phyloP scores from a whole-genome alignment of 2,329 filamentous ascomycete genomes.

The Colletotrichum tofieldiae region DNA sequence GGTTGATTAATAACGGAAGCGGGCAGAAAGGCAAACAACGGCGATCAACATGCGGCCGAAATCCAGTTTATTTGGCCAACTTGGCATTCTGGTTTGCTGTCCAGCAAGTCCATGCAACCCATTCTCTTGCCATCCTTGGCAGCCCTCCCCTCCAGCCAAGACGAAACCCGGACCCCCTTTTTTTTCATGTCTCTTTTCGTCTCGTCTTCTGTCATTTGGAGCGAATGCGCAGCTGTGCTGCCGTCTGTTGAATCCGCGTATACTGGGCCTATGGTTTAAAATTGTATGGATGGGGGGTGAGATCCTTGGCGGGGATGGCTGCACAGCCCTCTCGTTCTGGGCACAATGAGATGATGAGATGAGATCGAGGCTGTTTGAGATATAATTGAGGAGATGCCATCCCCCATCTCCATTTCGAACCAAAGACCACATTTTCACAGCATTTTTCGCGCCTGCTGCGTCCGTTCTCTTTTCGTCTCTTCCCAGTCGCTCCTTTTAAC shows the following conservation, averaged over 20 bases:
- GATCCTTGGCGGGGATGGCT: conserved; percentile 21
- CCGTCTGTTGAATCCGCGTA: not conserved
- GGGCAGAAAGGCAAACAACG: not conserved
- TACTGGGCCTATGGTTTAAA: conserved; percentile 4
- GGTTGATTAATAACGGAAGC: not conserved
- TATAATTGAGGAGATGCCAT: conserved; percentile 23
- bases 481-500: conserved; percentile 6
- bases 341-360: not conserved
- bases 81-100: conserved; percentile 17
- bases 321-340: conserved; percentile 23
- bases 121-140: not conserved
- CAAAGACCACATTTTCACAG: not conserved
- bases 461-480: not conserved
- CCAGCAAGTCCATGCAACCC: conserved; percentile 6
- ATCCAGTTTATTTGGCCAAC: conserved; percentile 12
- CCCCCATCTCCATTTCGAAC: not conserved
- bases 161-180: conserved; percentile 4
- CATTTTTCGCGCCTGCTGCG: not conserved
- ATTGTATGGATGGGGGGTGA: conserved; percentile 22
- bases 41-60: conserved; percentile 2
- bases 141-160: conserved; percentile 10
- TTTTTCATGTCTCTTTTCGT: not conserved
- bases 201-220: not conserved
- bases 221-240: not conserved
- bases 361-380: conserved; percentile 15